These are phyloP conservation scores for Escovopsis sp. DNA, from an alignment of 2,329 filamentous ascomycete genomes.

Conservation along the genomic window DNA sequence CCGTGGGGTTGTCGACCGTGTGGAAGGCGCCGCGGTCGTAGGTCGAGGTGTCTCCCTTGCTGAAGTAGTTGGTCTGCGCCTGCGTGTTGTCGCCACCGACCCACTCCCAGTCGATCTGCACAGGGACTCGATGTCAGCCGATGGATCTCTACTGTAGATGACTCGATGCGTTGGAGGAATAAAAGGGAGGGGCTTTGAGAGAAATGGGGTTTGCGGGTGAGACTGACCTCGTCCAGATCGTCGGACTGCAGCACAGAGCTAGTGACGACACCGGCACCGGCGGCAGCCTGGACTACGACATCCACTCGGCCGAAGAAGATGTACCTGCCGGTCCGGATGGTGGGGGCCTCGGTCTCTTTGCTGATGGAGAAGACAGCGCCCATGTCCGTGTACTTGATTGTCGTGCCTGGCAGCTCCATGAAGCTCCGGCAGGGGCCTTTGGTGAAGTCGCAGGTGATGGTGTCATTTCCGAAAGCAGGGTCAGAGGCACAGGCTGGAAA, in stretches of 20 bases:
- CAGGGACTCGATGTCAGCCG: too few species aligned
- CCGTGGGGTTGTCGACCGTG: conserved; percentile 32
- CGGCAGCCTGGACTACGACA: conserved; percentile 60
- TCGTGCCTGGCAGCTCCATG: conserved; percentile 29
- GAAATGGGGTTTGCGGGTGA: neutral
- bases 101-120: conserved; percentile 89
- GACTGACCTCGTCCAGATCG: conserved; percentile 46
- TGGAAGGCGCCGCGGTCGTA: conserved; percentile 56
- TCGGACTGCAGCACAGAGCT: conserved; percentile 83
- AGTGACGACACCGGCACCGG: conserved; percentile 76
- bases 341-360: conserved; percentile 48
- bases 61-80: conserved; percentile 74
- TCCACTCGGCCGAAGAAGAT: conserved; percentile 93
- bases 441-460: conserved; percentile 55
- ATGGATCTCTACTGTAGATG: too few species aligned
- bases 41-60: conserved; percentile 54
- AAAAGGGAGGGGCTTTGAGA: too few species aligned
- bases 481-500: conserved; percentile 52
- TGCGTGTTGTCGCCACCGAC: conserved; percentile 54
- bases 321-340: conserved; percentile 67
- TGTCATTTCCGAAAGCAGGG: conserved; percentile 53
- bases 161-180: too few species aligned
- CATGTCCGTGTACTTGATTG: conserved; percentile 28
- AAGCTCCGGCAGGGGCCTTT: conserved; percentile 49
- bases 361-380: conserved; percentile 53